phyloP scores from a whole-genome alignment of 345 rosid genomes.

The Laguncularia racemosa region DNA sequence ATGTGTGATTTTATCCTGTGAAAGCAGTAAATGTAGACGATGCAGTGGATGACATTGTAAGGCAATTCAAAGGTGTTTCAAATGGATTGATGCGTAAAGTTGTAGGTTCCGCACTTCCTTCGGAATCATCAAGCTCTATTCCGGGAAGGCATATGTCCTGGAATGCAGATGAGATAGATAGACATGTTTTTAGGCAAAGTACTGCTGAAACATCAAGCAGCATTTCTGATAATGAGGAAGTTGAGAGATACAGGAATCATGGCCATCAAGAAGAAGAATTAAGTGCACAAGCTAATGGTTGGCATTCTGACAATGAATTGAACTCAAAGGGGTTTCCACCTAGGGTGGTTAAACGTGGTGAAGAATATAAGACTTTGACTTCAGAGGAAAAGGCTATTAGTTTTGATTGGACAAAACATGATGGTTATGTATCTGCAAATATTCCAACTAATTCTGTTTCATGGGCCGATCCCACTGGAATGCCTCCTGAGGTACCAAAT shows the following conservation, averaged over 20 bases:
- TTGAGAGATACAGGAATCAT: conserved; percentile 34
- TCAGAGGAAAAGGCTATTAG: conserved; percentile 28
- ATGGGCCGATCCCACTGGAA: conserved; percentile 61
- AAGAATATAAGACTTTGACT: conserved; percentile 27
- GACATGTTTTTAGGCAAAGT: conserved; percentile 30
- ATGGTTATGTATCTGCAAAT: conserved; percentile 23
- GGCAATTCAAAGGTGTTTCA: conserved; percentile 88
- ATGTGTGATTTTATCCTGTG: neutral
- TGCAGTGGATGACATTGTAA: conserved; percentile 93
- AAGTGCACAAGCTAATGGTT: conserved; percentile 37
- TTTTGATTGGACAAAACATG: conserved; percentile 26
- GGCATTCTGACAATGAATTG: conserved; percentile 84
- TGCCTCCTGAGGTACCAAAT: conserved; percentile 84
- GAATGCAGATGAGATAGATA: conserved; percentile 52
- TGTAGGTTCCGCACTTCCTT: conserved; percentile 44
- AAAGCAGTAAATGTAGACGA: conserved; percentile 91
- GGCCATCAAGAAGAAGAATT: conserved; percentile 39
- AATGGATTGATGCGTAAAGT: conserved; percentile 83
- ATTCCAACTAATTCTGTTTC: conserved; percentile 19
- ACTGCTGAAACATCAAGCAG: conserved; percentile 48
- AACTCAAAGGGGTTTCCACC: conserved; percentile 48
- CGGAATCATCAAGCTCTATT: conserved; percentile 26
- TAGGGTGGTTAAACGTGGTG: conserved; percentile 31
- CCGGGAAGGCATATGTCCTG: conserved; percentile 43
- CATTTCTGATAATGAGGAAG: conserved; percentile 64